Base-by-base conservation (phyloP, 306 rosid genomes). In the Ceratonia siliqua region DNA sequence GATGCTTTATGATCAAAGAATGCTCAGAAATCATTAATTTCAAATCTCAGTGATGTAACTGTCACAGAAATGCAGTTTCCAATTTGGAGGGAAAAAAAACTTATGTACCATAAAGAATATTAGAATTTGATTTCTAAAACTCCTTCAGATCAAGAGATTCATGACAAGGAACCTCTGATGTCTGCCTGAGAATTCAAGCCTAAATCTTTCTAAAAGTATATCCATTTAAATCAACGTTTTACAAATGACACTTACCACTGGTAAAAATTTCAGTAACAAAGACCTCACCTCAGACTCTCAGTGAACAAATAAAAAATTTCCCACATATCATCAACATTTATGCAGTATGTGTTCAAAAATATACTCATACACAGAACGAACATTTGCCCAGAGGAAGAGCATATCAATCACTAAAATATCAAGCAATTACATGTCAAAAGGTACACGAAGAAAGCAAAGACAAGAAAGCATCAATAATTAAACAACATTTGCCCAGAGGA, bases 401-500 rank as follows among this genome's bases (percentile, higher is more conserved):
- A 72, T 38, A 17, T 39, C 42, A 67, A 20, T 63, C 6, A 50
- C 42, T 38, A 50, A 50, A 22, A 52, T 38, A 52, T 35, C 57
- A 15, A 36, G 20, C 3, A 38, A 8, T 2, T 25, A 64, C 17
- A 25, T 75, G 48, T 48, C 18, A 59, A 45, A 55, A 17, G 42
- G 5, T 1, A 10, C 8, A 27, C 24, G 3, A 45, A 10, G 25
- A 54, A 8, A 35, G 62, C 13, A 22, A 68, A 38, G 10, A 28
- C 22, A 32, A 20, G 38, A 36, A 36, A 65, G 68, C 20, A 66
- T 56, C n/a, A 71, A 80, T 46, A 73, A 84, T 41, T 35, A 49
- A 49, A 93, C 99, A 57, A 62, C 21, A 52, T 14, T 20, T 35
- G 33, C 46, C 49, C 22, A 22, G 39, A 21, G 24, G 28, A 67